These are phyloP conservation scores for Asterochloris erici DNA, from an alignment of 139 green algal genomes.

Conservation along the genomic window DNA sequence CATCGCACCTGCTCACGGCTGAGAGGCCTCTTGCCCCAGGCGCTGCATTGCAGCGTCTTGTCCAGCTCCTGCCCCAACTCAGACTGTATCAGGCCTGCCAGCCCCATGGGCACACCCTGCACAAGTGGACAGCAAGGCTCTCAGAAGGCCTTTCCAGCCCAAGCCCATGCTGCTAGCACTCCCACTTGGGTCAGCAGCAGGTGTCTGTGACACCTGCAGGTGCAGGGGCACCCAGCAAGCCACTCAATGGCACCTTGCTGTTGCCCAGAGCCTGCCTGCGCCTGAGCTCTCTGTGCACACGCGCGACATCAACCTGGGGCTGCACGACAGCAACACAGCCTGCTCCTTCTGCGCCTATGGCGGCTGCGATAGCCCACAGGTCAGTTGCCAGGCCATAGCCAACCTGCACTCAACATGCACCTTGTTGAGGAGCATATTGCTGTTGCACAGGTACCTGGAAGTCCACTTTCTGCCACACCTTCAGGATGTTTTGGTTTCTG, in stretches of 20 bases:
- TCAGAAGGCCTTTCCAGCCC: neutral
- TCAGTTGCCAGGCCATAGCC: conserved; percentile 38
- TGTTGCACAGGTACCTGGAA: neutral
- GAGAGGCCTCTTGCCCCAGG: conserved; percentile 33
- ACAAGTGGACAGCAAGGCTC: neutral
- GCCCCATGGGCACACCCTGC: conserved; percentile 21
- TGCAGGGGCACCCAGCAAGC: neutral
- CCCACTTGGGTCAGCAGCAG: neutral
- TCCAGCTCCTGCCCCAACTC: conserved; percentile 42
- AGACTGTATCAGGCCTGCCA: conserved; percentile 31
- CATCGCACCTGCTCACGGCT: conserved; percentile 7
- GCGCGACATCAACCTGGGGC: conserved; percentile 32
- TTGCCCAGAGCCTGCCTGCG: conserved; percentile 15
- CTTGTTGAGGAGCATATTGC: neutral
- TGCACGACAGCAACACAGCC: conserved; percentile 34
- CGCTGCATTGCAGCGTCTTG: conserved; percentile 50
- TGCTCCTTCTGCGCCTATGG: conserved; percentile 26
- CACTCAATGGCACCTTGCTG: conserved; percentile 2
- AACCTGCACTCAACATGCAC: conserved; percentile 21
- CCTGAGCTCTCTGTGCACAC: conserved; percentile 29
- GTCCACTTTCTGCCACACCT: neutral
- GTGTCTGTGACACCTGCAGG: neutral
- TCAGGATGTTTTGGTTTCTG: neutral
- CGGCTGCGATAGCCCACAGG: conserved; percentile 25
- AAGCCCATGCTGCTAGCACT: neutral